phyloP scores from a whole-genome alignment of 345 rosid genomes.

The Populus davidiana region DNA sequence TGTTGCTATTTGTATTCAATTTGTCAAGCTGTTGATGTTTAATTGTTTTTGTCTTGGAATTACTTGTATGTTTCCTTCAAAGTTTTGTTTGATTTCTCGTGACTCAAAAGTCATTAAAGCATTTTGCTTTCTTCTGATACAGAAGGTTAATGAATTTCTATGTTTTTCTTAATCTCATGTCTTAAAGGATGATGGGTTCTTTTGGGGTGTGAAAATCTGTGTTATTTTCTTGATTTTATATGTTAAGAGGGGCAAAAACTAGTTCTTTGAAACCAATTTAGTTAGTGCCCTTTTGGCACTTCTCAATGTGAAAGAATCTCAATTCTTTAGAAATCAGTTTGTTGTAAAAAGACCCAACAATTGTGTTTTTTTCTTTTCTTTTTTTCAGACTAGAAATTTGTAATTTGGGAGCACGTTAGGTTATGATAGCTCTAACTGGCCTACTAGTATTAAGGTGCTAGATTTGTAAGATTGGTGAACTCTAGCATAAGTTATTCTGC shows the following conservation, averaged over 20 bases:
- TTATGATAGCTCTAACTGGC: not conserved
- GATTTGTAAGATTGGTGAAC: not conserved
- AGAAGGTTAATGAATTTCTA: not conserved
- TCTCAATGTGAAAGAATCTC: not conserved
- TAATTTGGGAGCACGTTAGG: not conserved
- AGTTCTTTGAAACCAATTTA: not conserved
- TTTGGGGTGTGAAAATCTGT: not conserved
- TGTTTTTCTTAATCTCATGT: not conserved
- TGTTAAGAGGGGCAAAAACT: not conserved
- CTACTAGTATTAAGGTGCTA: not conserved
- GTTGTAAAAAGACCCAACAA: not conserved
- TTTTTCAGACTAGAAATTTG: not conserved
- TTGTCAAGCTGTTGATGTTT: not conserved
- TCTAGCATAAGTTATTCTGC: not conserved
- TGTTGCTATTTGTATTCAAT: not conserved
- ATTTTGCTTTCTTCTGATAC: not conserved
- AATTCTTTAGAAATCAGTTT: not conserved
- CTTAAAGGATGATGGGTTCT: not conserved
- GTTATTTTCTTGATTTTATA: not conserved
- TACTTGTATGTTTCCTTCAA: not conserved
- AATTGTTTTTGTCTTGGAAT: not conserved
- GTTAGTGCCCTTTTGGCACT: not conserved
- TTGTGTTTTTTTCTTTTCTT: too few species aligned
- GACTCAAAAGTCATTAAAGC: not conserved
- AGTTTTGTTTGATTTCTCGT: not conserved